Evolutionary conservation across 805 yeast genomes (phyloP).

Genomic region (Saturnispora ahearnii): DNA sequence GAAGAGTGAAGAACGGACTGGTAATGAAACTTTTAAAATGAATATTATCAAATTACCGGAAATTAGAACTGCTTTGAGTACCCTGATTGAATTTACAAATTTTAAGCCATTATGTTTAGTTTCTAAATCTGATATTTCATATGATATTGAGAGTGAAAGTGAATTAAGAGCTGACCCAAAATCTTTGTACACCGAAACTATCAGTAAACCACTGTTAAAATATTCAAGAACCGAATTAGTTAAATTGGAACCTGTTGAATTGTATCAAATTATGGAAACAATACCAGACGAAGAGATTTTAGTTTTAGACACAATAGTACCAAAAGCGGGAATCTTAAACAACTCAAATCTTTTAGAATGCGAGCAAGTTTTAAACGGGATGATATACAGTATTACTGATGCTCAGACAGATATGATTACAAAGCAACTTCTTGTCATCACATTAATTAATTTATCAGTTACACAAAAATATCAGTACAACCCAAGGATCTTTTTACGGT

Average conservation of each 20-base stretch:
- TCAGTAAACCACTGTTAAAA: neutral
- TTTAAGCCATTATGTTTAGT: neutral
- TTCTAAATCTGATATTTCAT: neutral
- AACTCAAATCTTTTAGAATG: slow-evolving; percentile 10
- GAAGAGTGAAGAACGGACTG: neutral
- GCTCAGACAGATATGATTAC: slow-evolving; percentile 19
- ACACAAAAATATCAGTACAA: slow-evolving; percentile 26
- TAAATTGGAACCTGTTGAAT: slow-evolving; percentile 14
- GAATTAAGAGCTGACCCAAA: neutral
- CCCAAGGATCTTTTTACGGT: slow-evolving; percentile 30
- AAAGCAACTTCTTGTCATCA: slow-evolving; percentile 23
- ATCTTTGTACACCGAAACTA: neutral
- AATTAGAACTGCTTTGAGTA: neutral
- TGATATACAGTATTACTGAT: slow-evolving; percentile 16
- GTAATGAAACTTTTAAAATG: neutral
- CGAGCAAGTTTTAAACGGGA: slow-evolving; percentile 17
- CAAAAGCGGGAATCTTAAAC: slow-evolving; percentile 9
- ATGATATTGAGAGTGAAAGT: neutral
- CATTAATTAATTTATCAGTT: slow-evolving; percentile 29
- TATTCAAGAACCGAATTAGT: slow-evolving; percentile 15
- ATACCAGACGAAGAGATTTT: slow-evolving; percentile 15
- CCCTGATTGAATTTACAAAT: neutral
- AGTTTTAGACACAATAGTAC: slow-evolving; percentile 17
- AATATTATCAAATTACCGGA: neutral
- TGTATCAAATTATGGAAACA: slow-evolving; percentile 12